A percentile compares a stretch with the other conserved stretches of the same genome.
phyloP scores from a whole-genome alignment of 2,329 filamentous ascomycete species.

The Alternaria brassicicola region DNA sequence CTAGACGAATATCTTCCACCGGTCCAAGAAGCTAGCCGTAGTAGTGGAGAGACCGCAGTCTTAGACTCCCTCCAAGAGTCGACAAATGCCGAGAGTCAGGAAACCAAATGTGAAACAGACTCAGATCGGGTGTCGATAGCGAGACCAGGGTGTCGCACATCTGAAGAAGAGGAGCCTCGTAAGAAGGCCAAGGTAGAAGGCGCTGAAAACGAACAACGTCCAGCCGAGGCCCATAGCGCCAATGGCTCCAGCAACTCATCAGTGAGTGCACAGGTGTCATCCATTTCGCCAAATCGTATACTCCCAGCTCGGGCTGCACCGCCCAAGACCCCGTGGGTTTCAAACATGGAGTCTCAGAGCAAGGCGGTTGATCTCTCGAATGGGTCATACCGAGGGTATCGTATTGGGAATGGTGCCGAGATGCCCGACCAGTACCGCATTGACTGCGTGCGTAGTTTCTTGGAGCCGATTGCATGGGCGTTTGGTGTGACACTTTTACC shows the following conservation, averaged over 20 bases:
- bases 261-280: constrained; percentile 11
- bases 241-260: constrained; percentile 15
- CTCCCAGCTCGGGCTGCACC: constrained; percentile 38
- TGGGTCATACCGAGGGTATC: constrained; percentile 62
- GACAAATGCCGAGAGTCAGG: constrained; percentile 6
- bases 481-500: constrained; percentile 61
- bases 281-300: constrained; percentile 29
- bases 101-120: constrained; percentile 18
- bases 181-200: constrained; percentile 50
- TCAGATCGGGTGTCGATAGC: constrained; percentile 16
- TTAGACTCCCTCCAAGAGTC: constrained; percentile 1
- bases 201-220: constrained; percentile 21
- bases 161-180: constrained; percentile 35
- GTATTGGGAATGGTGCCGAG: constrained; percentile 61
- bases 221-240: constrained; percentile 12
- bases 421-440: constrained; percentile 65
- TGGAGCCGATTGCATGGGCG: constrained; percentile 64
- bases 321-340: constrained; percentile 35
- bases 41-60: constrained; percentile 3
- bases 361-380: constrained; percentile 36
- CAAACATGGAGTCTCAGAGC: constrained; percentile 25
- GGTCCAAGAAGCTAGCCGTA: constrained; percentile 16
- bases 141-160: constrained; percentile 12
- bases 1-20: constrained; percentile 61
- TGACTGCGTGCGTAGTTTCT: constrained; percentile 61